phyloP scores from a whole-genome alignment of 2,329 filamentous ascomycete species.

The Venturia aucupariae region DNA sequence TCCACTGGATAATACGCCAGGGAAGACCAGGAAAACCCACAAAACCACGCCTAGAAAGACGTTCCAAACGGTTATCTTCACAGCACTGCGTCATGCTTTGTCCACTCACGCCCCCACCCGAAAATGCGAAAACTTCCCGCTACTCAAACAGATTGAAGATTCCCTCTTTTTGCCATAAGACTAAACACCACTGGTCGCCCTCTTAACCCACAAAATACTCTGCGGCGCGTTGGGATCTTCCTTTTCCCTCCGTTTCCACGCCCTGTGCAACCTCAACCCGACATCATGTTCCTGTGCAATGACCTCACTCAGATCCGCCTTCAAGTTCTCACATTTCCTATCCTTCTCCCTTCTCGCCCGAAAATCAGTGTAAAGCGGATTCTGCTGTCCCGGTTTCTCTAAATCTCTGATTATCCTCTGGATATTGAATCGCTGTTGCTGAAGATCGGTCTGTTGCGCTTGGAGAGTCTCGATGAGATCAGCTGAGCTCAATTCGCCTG shows the following conservation, averaged over 20 bases:
- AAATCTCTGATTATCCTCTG: conserved; percentile 28
- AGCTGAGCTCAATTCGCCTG: conserved; percentile 25
- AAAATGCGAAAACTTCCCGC: not conserved
- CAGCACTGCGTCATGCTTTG: not conserved
- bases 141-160: not conserved
- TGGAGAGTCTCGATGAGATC: conserved; percentile 30
- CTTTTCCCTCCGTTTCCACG: conserved; percentile 30
- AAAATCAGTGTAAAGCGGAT: conserved; percentile 31
- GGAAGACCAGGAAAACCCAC: not conserved
- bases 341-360: conserved; percentile 26
- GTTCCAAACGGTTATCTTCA: too few relatives aligned
- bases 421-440: conserved; percentile 29
- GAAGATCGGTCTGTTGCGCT: conserved; percentile 31
- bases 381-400: conserved; percentile 25
- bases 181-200: conserved; percentile 23
- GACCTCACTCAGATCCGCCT: conserved; percentile 30
- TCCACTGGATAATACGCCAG: not conserved
- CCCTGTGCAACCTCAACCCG: conserved; percentile 31
- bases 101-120: not conserved
- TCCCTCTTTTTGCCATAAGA: not conserved
- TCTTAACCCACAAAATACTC: conserved; percentile 30
- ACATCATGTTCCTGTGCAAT: conserved; percentile 30
- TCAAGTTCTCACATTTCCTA: conserved; percentile 26
- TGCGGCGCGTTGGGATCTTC: conserved; percentile 25
- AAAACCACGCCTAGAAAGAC: not conserved